These are phyloP conservation scores for Rhypophila decipiens DNA, from an alignment of 495 filamentous ascomycete species.

Conservation along the genomic window DNA sequence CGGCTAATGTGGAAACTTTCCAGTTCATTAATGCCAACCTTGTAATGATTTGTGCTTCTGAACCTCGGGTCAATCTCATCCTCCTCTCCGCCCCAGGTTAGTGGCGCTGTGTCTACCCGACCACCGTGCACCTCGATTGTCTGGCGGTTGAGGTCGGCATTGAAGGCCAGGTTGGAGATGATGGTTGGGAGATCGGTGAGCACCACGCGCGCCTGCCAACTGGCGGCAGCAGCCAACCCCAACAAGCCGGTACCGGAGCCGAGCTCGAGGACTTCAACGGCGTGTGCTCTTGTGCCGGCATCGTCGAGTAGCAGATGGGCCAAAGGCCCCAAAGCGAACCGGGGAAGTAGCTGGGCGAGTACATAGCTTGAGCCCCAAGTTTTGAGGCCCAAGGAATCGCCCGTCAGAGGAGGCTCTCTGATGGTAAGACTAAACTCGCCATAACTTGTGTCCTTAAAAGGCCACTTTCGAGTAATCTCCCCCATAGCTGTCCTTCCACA, in stretches of 20 bases:
- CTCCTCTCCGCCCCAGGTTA: constrained; percentile 37
- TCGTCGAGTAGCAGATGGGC: constrained; percentile 26
- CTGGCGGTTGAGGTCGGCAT: constrained; percentile 30
- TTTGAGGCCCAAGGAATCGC: constrained; percentile 84
- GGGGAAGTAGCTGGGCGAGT: constrained; percentile 65
- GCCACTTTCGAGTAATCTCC: constrained; percentile 68
- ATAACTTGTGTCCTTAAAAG: constrained; percentile 37
- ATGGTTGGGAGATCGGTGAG: constrained; percentile 44
- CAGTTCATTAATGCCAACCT: constrained; percentile 20
- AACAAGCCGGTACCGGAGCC: constrained; percentile 61
- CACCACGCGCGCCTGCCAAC: constrained; percentile 34
- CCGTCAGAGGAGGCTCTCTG: constrained; percentile 79
- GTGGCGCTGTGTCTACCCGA: constrained; percentile 23
- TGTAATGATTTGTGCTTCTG: constrained; percentile 23
- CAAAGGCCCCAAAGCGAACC: constrained; percentile 30
- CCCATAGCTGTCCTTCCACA: constrained; percentile 63
- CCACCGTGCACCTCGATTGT: constrained; percentile 30
- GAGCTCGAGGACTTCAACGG: constrained; percentile 46
- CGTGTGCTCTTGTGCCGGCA: constrained; percentile 3
- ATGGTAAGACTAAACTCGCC: constrained; percentile 55
- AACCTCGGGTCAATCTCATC: constrained; percentile 30
- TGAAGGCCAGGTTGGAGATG: constrained; percentile 36
- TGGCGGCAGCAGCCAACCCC: constrained; percentile 43
- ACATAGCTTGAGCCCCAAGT: constrained; percentile 88
- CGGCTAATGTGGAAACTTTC: neutral